These are phyloP conservation scores for Trametes versicolor DNA, from an alignment of 1,284 basidiomycete genomes.

Conservation along the genomic window DNA sequence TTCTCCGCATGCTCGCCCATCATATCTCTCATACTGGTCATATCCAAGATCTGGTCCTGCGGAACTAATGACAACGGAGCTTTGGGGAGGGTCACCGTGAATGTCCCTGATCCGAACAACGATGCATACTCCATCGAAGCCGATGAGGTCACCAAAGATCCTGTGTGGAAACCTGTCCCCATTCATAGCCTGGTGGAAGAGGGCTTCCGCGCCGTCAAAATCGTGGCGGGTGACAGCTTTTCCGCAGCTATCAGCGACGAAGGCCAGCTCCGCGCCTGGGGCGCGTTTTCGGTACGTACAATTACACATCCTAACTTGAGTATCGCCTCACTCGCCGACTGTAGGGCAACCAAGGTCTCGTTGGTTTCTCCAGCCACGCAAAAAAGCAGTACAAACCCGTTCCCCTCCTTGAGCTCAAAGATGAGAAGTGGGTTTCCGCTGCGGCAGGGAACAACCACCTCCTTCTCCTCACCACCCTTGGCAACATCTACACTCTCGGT, in stretches of 20 bases:
- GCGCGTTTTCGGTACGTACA: conserved; percentile 85
- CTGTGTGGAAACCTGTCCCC: conserved; percentile 79
- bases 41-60: conserved; percentile 80
- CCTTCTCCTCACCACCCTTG: conserved; percentile 85
- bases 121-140: conserved; percentile 68
- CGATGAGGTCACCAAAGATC: conserved; percentile 84
- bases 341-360: conserved; percentile 81
- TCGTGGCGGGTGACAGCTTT: conserved; percentile 88
- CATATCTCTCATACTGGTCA: conserved; percentile 9
- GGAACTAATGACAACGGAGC: conserved; percentile 95
- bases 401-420: conserved; percentile 74
- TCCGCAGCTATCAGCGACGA: conserved; percentile 82
- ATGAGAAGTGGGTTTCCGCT: conserved; percentile 81
- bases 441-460: conserved; percentile 90
- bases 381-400: conserved; percentile 77
- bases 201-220: conserved; percentile 83
- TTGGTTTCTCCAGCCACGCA: conserved; percentile 82
- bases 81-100: conserved; percentile 83
- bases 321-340: conserved; percentile 21
- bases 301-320: background rate
- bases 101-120: conserved; percentile 74
- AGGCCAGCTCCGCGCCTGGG: conserved; percentile 90
- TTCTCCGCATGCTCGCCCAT: conserved; percentile 15
- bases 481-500: conserved; percentile 88
- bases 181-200: conserved; percentile 77